Evolutionary conservation across 2,329 filamentous ascomycete species (phyloP), one percentile per base, ranked within the genome.

Genomic region (Fusarium sp.): DNA sequence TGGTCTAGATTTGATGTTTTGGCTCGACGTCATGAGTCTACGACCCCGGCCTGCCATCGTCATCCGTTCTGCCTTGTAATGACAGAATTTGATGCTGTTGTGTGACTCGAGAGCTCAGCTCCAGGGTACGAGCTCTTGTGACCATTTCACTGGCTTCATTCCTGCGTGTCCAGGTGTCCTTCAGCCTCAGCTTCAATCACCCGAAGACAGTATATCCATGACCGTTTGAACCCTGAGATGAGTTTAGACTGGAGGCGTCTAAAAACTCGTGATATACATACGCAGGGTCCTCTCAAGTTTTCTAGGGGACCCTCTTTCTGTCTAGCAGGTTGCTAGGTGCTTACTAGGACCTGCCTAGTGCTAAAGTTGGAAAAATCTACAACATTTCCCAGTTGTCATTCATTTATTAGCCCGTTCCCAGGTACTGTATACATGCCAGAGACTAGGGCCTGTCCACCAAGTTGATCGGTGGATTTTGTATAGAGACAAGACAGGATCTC

Each of bases 261-360:
- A 44, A 39, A 39, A 45, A 51, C 45, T 54, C 47, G 36, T 53
- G 47, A 62, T 42, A 60, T 26, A 72, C 70, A 60, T 26, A 72
- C 70, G 55, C 70, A 72, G 70, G 70, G 70, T 73, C 70, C 70
- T 72, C 38, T 30, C 55, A 44, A 61, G 55, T 61, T 38, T 38
- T 56, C 59, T 35, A 69, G 53, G 66, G 70, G 66, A 72, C 60
- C 45, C 69, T 69, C 36, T 44, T 38, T 31, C 15, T 53, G 24
- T 28, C 33, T 36, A 26, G 48, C n/a, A 26, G 33, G 33, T 20
- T 13, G 26, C 50, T 38, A 38, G 33, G 47, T 31, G 22, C 28
- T 31, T 48, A 31, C 47, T 16, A 36, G 48, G n/a, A 53, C 36
- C 24, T 31, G 28, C 47, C 28, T 53, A 53, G 24, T 61, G 31